phyloP scores from a whole-genome alignment of 768 basidiomycete genomes.

The Rhizopogon sp. region DNA sequence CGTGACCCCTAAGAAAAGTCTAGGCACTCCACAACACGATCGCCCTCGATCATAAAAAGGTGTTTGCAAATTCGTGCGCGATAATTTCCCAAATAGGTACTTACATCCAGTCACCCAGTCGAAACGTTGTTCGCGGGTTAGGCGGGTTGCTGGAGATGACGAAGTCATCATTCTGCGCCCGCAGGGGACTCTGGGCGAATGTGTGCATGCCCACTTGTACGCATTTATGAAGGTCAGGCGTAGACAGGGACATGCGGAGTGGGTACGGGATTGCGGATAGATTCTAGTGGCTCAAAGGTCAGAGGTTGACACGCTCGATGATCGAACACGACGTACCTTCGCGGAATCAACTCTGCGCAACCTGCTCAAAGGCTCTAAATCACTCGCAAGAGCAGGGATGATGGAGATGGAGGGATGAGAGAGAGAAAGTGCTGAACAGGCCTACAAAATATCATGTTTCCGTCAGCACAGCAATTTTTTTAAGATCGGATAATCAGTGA shows the following conservation, averaged over 20 bases:
- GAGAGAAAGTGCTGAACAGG: constrained; percentile 48
- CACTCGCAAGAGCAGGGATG: constrained; percentile 54
- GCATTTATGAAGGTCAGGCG: constrained; percentile 26
- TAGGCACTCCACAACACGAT: not conserved
- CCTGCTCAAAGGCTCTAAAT: constrained; percentile 58
- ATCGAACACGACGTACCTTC: constrained; percentile 15
- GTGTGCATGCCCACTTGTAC: constrained; percentile 6
- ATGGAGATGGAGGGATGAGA: constrained; percentile 41
- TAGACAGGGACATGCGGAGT: constrained; percentile 31
- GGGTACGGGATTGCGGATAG: constrained; percentile 4
- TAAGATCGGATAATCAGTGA: constrained; percentile 15
- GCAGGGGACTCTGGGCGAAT: not conserved
- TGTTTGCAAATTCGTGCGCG: constrained; percentile 1
- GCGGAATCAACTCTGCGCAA: constrained; percentile 40
- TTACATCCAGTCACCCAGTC: constrained; percentile 75
- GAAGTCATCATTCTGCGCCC: constrained; percentile 33
- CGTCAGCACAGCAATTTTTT: constrained; percentile 16
- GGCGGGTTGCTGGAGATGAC: constrained; percentile 67
- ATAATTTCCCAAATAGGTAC: constrained; percentile 26
- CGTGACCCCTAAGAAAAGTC: constrained; percentile 7
- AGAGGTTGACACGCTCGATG: constrained; percentile 21
- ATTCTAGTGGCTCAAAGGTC: constrained; percentile 5
- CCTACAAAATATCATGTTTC: constrained; percentile 33
- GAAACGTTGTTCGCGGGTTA: constrained; percentile 61
- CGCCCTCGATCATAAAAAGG: constrained; percentile 5